Evolutionary conservation across 441 rosid genomes (phyloP).

Genomic region (Erodium trifolium): DNA sequence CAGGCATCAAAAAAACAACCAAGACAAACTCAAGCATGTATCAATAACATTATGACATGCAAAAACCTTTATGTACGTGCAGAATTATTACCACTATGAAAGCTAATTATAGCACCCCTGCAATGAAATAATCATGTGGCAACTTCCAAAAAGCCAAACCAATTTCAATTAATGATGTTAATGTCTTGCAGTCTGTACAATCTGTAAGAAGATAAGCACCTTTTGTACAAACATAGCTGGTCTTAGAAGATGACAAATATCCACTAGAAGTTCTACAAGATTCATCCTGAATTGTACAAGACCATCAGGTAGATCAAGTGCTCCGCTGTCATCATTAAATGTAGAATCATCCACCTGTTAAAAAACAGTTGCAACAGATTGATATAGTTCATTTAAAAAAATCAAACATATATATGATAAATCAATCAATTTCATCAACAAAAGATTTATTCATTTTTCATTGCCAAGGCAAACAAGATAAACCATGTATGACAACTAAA

Average conservation of each 20-base stretch:
- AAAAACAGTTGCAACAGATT: conserved; percentile 20
- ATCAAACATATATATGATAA: neutral
- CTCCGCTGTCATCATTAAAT: conserved; percentile 46
- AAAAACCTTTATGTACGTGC: neutral
- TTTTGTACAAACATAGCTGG: conserved; percentile 58
- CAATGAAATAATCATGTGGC: neutral
- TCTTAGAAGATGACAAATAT: conserved; percentile 76
- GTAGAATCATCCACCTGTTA: conserved; percentile 83
- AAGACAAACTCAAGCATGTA: conserved; percentile 6
- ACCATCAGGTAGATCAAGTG: conserved; percentile 73
- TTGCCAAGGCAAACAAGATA: neutral
- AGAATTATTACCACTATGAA: neutral
- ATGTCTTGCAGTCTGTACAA: neutral
- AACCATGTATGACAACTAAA: neutral
- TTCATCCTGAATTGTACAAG: conserved; percentile 76
- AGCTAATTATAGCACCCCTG: neutral
- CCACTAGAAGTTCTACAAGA: conserved; percentile 86
- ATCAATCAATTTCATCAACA: neutral
- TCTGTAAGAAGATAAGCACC: conserved; percentile 37
- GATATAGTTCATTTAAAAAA: neutral
- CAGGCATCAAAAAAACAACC: conserved; percentile 13
- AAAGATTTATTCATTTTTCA: neutral
- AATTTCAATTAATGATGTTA: neutral
- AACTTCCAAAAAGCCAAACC: neutral
- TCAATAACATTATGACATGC: conserved; percentile 2